Percentiles rank a stretch among this genome's conserved stretches.
phyloP scores from a whole-genome alignment of 257 asterid genomes.

The Mentha longifolia region DNA sequence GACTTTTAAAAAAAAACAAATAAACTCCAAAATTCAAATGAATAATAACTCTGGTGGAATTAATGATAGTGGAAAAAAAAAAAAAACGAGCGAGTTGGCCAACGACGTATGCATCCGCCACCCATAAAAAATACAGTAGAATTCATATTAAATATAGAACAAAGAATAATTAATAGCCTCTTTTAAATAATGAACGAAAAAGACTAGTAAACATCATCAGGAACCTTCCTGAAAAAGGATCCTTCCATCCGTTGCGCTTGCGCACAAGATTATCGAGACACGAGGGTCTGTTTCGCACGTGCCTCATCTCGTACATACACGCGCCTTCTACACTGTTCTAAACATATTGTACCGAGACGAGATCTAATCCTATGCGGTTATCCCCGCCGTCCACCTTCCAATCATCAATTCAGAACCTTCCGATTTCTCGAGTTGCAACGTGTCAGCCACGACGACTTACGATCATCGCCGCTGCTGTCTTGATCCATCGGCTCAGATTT shows the following conservation, averaged over 20 bases:
- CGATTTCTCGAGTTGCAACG: slow-evolving; percentile 36
- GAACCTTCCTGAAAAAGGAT: slow-evolving; percentile 35
- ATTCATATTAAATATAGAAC: not conserved
- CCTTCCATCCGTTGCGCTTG: slow-evolving; percentile 4
- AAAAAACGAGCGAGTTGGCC: too few species aligned
- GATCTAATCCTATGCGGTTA: slow-evolving; percentile 24
- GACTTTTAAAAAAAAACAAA: too few species aligned
- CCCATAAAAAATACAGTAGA: not conserved
- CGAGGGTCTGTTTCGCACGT: slow-evolving; percentile 32
- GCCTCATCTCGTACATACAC: slow-evolving; percentile 35
- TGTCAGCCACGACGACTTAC: slow-evolving; percentile 22
- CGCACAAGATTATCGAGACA: slow-evolving; percentile 24
- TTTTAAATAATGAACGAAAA: not conserved
- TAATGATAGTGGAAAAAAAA: too few species aligned
- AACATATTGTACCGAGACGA: slow-evolving; percentile 18
- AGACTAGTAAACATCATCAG: not conserved
- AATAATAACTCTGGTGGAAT: too few species aligned
- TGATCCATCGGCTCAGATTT: slow-evolving; percentile 49
- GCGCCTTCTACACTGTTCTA: slow-evolving; percentile 33
- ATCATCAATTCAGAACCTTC: slow-evolving; percentile 29
- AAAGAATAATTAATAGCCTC: not conserved
- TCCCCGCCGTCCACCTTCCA: slow-evolving; percentile 27
- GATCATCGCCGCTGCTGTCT: slow-evolving; percentile 36
- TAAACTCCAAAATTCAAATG: too few species aligned
- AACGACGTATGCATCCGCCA: too few species aligned